These are phyloP conservation scores for Venturia oleaginea DNA, from an alignment of 2,329 filamentous ascomycete species.

Conservation along the genomic window DNA sequence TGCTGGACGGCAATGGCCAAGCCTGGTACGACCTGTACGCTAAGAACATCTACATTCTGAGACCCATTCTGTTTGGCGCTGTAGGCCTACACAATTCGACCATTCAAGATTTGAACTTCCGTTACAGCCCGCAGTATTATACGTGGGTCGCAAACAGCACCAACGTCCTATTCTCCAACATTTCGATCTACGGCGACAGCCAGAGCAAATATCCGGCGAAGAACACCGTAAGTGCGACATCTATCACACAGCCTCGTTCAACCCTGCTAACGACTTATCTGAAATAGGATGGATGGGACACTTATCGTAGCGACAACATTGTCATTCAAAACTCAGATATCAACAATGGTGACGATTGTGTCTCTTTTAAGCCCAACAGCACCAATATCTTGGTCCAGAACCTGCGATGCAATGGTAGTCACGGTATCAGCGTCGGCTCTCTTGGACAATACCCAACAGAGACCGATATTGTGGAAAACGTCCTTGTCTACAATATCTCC, in stretches of 20 bases:
- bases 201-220: constrained; percentile 35
- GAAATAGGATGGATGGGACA: neutral
- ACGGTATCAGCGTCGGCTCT: constrained; percentile 60
- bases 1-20: constrained; percentile 56
- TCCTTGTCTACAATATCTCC: constrained; percentile 25
- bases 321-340: constrained; percentile 58
- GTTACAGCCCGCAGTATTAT: constrained; percentile 54
- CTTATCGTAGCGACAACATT: constrained; percentile 49
- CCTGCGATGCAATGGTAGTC: constrained; percentile 54
- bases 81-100: constrained; percentile 49
- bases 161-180: constrained; percentile 50
- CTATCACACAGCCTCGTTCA: neutral
- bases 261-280: constrained; percentile 12
- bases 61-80: constrained; percentile 49
- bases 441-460: constrained; percentile 54
- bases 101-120: constrained; percentile 51
- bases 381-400: constrained; percentile 57
- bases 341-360: constrained; percentile 60
- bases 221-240: neutral
- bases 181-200: constrained; percentile 23
- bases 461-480: constrained; percentile 55
- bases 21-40: constrained; percentile 53
- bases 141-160: constrained; percentile 59
- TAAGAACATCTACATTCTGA: constrained; percentile 46
- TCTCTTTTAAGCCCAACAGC: constrained; percentile 64